Evolutionary conservation across 345 rosid species (phyloP).

Genomic region (sweet orange (Citrus sinensis)): DNA sequence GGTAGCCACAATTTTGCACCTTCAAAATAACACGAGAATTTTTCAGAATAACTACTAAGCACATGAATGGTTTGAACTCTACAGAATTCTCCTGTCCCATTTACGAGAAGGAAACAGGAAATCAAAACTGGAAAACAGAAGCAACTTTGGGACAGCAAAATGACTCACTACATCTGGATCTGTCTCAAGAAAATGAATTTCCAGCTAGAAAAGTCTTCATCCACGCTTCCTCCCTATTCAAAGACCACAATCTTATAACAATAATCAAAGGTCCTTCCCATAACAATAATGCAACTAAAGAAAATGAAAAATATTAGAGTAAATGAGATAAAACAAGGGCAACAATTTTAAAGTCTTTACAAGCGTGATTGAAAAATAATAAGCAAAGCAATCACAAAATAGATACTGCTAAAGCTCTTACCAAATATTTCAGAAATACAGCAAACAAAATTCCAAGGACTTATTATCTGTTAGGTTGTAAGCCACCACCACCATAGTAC

Average conservation of each 20-base stretch:
- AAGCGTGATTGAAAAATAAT: neutral
- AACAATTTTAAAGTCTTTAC: neutral
- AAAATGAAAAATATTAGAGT: neutral
- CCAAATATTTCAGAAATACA: neutral
- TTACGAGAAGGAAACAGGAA: neutral
- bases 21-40: neutral
- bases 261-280: neutral
- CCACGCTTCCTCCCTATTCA: neutral
- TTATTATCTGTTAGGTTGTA: constrained; percentile 58
- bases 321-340: neutral
- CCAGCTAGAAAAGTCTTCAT: neutral
- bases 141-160: neutral
- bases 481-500: constrained; percentile 81
- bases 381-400: constrained; percentile 1
- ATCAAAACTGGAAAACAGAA: neutral
- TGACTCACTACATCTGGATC: neutral
- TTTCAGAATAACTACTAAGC: neutral
- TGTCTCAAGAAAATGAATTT: neutral
- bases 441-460: neutral
- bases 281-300: neutral
- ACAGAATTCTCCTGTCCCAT: neutral
- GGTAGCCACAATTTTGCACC: neutral
- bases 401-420: neutral
- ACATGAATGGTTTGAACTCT: neutral
- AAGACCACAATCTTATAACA: neutral